phyloP scores from a whole-genome alignment of 805 yeast genomes.

The Hanseniaspora mollemarum region DNA sequence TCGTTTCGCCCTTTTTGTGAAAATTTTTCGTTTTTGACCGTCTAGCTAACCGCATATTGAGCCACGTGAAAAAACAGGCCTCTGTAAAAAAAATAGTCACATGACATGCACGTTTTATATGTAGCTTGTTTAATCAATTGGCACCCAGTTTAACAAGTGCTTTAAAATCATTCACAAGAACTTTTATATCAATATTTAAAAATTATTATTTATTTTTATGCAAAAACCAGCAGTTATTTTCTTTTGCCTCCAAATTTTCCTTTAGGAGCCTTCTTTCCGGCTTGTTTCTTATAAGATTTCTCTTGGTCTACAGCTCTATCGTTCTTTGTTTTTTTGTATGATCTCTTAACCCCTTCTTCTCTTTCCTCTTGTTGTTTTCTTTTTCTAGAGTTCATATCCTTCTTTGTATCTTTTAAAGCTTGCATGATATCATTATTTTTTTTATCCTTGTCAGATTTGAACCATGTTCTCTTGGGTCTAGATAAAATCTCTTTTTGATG shows the following conservation, averaged over 20 bases:
- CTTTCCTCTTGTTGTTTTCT: constrained; percentile 55
- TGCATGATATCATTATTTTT: constrained; percentile 30
- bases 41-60: too few relatives aligned
- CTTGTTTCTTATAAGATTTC: constrained; percentile 31
- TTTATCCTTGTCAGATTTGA: constrained; percentile 46
- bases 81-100: too few relatives aligned
- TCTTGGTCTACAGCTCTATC: constrained; percentile 52
- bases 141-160: too few relatives aligned
- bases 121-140: too few relatives aligned
- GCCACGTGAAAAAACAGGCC: too few relatives aligned
- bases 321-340: constrained; percentile 67
- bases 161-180: too few relatives aligned
- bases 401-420: constrained; percentile 40
- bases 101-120: too few relatives aligned
- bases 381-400: constrained; percentile 49
- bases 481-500: constrained; percentile 73
- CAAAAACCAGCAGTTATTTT: too few relatives aligned
- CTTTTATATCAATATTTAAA: too few relatives aligned
- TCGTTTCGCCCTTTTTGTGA: too few relatives aligned
- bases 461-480: constrained; percentile 96
- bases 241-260: constrained; percentile 20
- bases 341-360: constrained; percentile 41
- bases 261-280: constrained; percentile 21
- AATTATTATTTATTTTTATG: too few relatives aligned
- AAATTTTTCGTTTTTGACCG: too few relatives aligned